Conservation (phyloP, 768 basidiomycete species). For the Roridomyces roridus region DNA sequence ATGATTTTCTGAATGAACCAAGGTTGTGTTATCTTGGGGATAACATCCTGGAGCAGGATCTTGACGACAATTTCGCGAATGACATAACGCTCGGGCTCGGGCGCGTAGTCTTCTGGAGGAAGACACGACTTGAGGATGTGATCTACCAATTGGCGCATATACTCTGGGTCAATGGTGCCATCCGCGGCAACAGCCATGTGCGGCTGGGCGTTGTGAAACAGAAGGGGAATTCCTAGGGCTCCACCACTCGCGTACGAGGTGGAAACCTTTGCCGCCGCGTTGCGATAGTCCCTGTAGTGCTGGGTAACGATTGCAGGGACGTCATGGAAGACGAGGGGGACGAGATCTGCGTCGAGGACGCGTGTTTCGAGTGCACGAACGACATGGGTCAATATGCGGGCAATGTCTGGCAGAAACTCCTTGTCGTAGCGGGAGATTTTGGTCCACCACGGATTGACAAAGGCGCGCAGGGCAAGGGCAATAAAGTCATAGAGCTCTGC, state of each 20-base stretch:
- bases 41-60: constrained; percentile 69
- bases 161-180: constrained; percentile 73
- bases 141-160: constrained; percentile 82
- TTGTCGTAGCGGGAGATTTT: constrained; percentile 85
- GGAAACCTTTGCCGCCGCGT: constrained; percentile 62
- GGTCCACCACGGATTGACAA: constrained; percentile 86
- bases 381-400: constrained; percentile 61
- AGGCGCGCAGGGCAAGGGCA: constrained; percentile 80
- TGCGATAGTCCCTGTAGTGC: constrained; percentile 82
- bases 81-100: constrained; percentile 82
- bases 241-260: constrained; percentile 77
- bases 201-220: constrained; percentile 85
- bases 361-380: constrained; percentile 67
- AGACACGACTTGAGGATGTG: constrained; percentile 75
- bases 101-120: constrained; percentile 77
- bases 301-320: constrained; percentile 71
- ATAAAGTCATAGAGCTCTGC: constrained; percentile 80
- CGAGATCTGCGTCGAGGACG: constrained; percentile 57
- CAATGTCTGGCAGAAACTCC: constrained; percentile 78
- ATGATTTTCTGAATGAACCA: constrained; percentile 87
- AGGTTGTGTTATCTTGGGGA: constrained; percentile 78
- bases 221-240: constrained; percentile 61
- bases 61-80: constrained; percentile 85
- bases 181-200: constrained; percentile 80
- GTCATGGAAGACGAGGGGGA: constrained; percentile 65